Evolutionary conservation across 2,329 filamentous ascomycete species (phyloP).

Genomic region (Mycocentrospora acerina): DNA sequence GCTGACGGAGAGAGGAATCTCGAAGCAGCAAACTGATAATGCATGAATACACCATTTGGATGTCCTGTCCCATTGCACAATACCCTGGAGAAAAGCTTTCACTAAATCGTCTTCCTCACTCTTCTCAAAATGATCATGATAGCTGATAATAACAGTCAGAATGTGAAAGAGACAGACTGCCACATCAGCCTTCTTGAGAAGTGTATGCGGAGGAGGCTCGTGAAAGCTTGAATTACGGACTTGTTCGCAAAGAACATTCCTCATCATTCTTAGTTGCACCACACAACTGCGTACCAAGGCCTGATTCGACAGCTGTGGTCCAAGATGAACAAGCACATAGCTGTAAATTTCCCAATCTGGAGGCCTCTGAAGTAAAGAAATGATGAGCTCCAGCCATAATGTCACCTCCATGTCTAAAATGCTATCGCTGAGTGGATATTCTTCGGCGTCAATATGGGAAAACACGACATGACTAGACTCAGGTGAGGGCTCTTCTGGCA

Average conservation of each 20-base stretch:
- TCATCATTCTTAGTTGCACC: conserved; percentile 72
- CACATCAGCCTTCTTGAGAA: conserved; percentile 83
- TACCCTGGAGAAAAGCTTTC: conserved; percentile 79
- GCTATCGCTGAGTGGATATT: conserved; percentile 36
- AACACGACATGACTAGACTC: conserved; percentile 54
- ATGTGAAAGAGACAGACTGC: conserved; percentile 86
- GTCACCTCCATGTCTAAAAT: conserved; percentile 52
- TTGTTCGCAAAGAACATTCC: conserved; percentile 78
- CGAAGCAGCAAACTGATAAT: conserved; percentile 90
- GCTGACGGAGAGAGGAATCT: conserved; percentile 82
- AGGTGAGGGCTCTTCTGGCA: conserved; percentile 56
- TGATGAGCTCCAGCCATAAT: conserved; percentile 73
- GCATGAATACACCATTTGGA: conserved; percentile 94
- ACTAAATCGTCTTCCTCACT: conserved; percentile 88
- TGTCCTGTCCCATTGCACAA: conserved; percentile 80
- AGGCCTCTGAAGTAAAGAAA: conserved; percentile 71
- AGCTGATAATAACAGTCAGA: conserved; percentile 85
- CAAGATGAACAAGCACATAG: conserved; percentile 82
- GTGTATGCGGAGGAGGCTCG: conserved; percentile 77
- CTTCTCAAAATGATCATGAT: conserved; percentile 81
- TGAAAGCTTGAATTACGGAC: conserved; percentile 75
- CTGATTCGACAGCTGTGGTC: conserved; percentile 86
- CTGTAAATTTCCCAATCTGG: conserved; percentile 92
- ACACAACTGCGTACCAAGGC: conserved; percentile 76
- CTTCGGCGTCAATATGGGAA: conserved; percentile 47